Percentiles rank a stretch among this genome's conserved stretches.
phyloP scores from a whole-genome alignment of 805 yeast genomes.

The Kurtzmaniella fragi region DNA sequence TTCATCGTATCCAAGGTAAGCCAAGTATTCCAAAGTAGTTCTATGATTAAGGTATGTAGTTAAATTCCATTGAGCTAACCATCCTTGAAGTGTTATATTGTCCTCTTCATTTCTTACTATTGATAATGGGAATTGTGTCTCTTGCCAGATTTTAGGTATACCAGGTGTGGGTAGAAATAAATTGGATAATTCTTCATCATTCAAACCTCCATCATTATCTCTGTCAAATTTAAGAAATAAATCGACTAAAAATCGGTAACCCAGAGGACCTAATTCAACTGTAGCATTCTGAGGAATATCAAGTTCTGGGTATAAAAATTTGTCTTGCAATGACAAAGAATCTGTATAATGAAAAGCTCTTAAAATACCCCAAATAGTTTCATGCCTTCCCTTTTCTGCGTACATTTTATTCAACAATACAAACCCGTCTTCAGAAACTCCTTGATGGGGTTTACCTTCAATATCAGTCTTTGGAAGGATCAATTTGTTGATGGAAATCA shows the following conservation, averaged over 20 bases:
- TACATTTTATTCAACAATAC: constrained; percentile 71
- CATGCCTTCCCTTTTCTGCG: constrained; percentile 91
- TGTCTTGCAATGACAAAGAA: constrained; percentile 78
- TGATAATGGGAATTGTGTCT: constrained; percentile 77
- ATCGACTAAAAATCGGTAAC: constrained; percentile 89
- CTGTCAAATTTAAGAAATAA: constrained; percentile 81
- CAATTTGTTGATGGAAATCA: constrained; percentile 25
- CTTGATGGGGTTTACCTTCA: constrained; percentile 28
- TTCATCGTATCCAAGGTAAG: constrained; percentile 73
- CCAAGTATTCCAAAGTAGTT: constrained; percentile 82
- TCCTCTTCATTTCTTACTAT: constrained; percentile 91
- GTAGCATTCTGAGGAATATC: constrained; percentile 72
- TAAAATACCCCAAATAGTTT: constrained; percentile 93
- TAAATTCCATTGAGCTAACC: constrained; percentile 99
- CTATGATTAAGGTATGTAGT: constrained; percentile 82
- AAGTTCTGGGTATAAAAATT: constrained; percentile 70
- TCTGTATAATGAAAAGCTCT: constrained; percentile 89
- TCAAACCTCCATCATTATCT: constrained; percentile 95
- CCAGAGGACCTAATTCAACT: constrained; percentile 89
- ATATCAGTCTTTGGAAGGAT: constrained; percentile 20
- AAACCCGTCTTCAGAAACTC: constrained; percentile 73
- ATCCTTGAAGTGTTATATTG: constrained; percentile 88
- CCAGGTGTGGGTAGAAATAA: constrained; percentile 92
- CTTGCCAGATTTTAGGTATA: constrained; percentile 80
- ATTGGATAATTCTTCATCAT: constrained; percentile 60